These are phyloP conservation scores for Epicoccum nigrum DNA, from an alignment of 2,329 filamentous ascomycete genomes.

Conservation along the genomic window DNA sequence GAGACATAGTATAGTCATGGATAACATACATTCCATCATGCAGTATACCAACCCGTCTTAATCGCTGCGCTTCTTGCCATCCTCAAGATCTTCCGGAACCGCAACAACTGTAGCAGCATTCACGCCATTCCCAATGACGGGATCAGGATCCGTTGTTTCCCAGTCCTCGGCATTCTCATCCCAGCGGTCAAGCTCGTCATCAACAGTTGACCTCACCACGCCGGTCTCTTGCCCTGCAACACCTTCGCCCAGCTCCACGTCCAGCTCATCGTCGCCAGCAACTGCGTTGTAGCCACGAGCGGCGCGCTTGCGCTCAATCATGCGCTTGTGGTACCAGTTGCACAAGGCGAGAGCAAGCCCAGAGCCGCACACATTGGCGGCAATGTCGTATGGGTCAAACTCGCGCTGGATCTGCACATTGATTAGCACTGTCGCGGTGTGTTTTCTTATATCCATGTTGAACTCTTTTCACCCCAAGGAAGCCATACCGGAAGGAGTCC, in stretches of 20 bases:
- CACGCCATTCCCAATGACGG: constrained; percentile 30
- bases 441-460: not conserved
- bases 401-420: constrained; percentile 52
- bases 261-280: constrained; percentile 62
- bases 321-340: constrained; percentile 92
- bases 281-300: constrained; percentile 75
- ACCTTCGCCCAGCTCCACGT: constrained; percentile 78
- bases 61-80: constrained; percentile 52
- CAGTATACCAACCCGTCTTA: constrained; percentile 22
- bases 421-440: not conserved
- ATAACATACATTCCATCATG: not conserved
- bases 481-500: constrained; percentile 65
- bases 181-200: constrained; percentile 91
- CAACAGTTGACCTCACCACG: constrained; percentile 61
- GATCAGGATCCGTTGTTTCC: constrained; percentile 62
- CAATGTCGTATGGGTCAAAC: constrained; percentile 83
- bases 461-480: not conserved
- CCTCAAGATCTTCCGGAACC: constrained; percentile 26
- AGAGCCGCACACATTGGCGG: constrained; percentile 85
- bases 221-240: constrained; percentile 67
- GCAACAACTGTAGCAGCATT: constrained; percentile 29
- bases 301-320: constrained; percentile 84
- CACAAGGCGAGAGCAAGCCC: constrained; percentile 73
- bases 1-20: not conserved
- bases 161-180: constrained; percentile 81